These are phyloP conservation scores for Immersiporthe knoxdaviesiana DNA, from an alignment of 2,329 filamentous ascomycete genomes.

Conservation along the genomic window DNA sequence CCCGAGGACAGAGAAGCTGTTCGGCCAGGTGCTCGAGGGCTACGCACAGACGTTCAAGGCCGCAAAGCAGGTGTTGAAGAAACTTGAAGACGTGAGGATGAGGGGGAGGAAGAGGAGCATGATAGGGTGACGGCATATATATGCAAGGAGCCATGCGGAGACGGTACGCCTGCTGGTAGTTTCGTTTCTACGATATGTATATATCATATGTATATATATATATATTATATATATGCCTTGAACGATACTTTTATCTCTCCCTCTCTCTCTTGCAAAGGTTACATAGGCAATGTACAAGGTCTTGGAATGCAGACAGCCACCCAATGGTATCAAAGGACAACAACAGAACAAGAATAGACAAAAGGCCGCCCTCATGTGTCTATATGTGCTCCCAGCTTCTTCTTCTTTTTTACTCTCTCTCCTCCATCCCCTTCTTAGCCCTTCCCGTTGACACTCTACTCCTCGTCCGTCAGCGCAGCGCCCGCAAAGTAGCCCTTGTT, in stretches of 20 bases:
- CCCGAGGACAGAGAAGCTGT: conserved; percentile 79
- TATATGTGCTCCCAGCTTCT: neutral
- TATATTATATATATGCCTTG: neutral
- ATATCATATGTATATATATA: too few relatives aligned
- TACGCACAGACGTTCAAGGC: conserved; percentile 79
- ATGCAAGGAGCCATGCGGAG: neutral
- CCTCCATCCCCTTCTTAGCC: neutral
- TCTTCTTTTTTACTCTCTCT: neutral
- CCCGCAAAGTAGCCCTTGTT: conserved; percentile 97
- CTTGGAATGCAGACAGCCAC: conserved; percentile 9
- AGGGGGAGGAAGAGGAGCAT: conserved; percentile 96
- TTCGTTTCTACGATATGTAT: neutral
- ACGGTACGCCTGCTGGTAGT: neutral
- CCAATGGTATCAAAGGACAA: neutral
- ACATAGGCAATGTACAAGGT: neutral
- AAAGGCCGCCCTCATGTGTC: neutral
- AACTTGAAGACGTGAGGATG: conserved; percentile 89
- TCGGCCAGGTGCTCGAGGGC: conserved; percentile 71
- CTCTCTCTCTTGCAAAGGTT: neutral
- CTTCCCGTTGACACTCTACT: neutral
- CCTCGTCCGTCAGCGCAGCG: conserved; percentile 68
- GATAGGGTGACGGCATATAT: conserved; percentile 66
- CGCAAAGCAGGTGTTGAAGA: conserved; percentile 73
- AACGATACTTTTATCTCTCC: neutral
- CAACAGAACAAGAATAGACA: neutral